Percentiles rank a stretch among this genome's conserved stretches.
phyloP scores from a whole-genome alignment of 2,329 filamentous ascomycete genomes.

The Neurospora sp. region DNA sequence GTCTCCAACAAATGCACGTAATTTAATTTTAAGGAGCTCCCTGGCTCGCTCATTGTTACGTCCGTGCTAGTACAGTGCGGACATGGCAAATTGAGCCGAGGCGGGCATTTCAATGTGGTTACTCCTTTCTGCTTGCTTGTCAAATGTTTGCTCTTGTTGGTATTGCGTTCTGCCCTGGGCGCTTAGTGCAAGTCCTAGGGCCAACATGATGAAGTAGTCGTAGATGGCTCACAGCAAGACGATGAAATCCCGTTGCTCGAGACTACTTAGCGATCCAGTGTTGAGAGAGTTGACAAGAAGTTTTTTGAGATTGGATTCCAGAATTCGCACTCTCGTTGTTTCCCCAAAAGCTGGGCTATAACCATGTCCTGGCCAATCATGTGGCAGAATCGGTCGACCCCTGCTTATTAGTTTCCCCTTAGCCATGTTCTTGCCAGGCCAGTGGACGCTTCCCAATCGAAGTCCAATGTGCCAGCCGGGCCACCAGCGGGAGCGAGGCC shows the following conservation, averaged over 20 bases:
- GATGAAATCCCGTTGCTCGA: background rate
- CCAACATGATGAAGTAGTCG: background rate
- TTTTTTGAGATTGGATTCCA: background rate
- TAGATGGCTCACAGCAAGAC: background rate
- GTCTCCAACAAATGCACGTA: background rate
- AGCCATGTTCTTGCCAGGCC: background rate
- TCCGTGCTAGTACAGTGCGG: background rate
- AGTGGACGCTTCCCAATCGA: background rate
- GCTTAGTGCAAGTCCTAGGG: background rate
- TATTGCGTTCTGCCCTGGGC: background rate
- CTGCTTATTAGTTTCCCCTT: background rate
- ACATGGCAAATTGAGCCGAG: background rate
- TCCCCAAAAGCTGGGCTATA: background rate
- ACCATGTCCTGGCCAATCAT: background rate
- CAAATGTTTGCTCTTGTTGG: background rate
- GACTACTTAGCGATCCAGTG: background rate
- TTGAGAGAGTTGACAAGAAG: background rate
- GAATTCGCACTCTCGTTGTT: background rate
- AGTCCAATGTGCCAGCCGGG: background rate
- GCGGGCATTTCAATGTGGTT: background rate
- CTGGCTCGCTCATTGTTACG: background rate
- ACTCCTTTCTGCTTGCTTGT: background rate
- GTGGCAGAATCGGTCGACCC: background rate
- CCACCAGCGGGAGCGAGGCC: background rate
- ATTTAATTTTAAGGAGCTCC: background rate